These are phyloP conservation scores for Didymella exigua DNA, from an alignment of 2,329 filamentous ascomycete genomes.

Conservation along the genomic window DNA sequence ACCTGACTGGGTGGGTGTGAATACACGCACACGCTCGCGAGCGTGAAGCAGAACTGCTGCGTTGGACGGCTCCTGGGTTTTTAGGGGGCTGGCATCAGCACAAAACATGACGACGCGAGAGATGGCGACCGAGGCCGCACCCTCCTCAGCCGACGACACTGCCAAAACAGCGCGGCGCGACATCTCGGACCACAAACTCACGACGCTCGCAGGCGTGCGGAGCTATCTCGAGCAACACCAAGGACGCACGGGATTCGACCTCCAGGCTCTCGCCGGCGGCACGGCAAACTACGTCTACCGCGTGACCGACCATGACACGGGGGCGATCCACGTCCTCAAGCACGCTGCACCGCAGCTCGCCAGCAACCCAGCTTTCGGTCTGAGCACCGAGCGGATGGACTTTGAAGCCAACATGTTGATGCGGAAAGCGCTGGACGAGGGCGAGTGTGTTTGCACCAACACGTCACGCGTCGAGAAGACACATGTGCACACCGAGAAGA, in stretches of 20 bases:
- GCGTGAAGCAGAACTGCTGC: too few relatives aligned
- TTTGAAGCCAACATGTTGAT: conserved; percentile 41
- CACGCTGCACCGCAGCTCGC: conserved; percentile 43
- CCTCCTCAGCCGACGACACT: not conserved
- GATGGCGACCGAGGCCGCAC: too few relatives aligned
- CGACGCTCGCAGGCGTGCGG: not conserved
- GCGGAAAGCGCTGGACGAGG: conserved; percentile 17
- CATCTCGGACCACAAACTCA: not conserved
- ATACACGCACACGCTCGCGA: too few relatives aligned
- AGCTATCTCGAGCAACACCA: not conserved
- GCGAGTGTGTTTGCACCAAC: not conserved
- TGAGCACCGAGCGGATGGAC: conserved; percentile 41
- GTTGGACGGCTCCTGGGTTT: too few relatives aligned
- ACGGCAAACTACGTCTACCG: conserved; percentile 48
- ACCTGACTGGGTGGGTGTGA: too few relatives aligned
- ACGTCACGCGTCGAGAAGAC: not conserved
- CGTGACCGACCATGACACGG: conserved; percentile 6
- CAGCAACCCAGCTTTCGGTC: conserved; percentile 29
- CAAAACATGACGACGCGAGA: too few relatives aligned
- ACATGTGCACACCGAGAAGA: not conserved
- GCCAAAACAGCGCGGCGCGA: not conserved
- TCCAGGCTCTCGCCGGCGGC: conserved; percentile 34
- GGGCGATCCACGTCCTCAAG: conserved; percentile 36
- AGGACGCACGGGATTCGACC: not conserved
- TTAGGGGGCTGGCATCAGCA: too few relatives aligned